phyloP scores from a whole-genome alignment of 73 alveolate species.

The Paramecium sexaurelia region DNA sequence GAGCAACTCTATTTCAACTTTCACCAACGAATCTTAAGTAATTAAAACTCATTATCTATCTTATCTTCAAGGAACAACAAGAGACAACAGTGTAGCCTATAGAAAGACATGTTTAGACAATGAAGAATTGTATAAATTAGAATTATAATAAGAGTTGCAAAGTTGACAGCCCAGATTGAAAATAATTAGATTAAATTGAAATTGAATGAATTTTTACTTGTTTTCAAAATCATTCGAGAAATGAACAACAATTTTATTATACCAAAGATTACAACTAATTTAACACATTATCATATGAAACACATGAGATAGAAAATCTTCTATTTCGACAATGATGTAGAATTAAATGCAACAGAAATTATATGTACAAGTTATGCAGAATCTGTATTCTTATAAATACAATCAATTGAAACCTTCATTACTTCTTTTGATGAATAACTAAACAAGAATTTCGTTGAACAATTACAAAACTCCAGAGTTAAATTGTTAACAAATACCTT shows the following conservation, averaged over 20 bases:
- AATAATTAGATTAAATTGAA: neutral
- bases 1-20: neutral
- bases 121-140: constrained; percentile 19
- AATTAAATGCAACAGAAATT: neutral
- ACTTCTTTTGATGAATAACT: neutral
- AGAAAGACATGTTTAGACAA: neutral
- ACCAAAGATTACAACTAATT: neutral
- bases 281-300: neutral
- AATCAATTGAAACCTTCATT: neutral
- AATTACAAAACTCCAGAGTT: neutral
- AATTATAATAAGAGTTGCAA: neutral
- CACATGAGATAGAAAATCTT: neutral
- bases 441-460: neutral
- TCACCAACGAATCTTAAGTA: neutral
- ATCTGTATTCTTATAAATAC: neutral
- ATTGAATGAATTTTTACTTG: neutral
- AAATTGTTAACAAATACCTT: neutral
- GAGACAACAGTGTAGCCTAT: constrained; percentile 16
- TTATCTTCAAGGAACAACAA: neutral
- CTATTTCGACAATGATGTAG: neutral
- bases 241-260: neutral
- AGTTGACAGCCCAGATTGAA: neutral
- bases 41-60: neutral
- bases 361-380: neutral
- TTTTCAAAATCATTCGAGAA: neutral